These are phyloP conservation scores for Candida palmyrensis DNA, from an alignment of 805 yeast genomes.

Conservation along the genomic window DNA sequence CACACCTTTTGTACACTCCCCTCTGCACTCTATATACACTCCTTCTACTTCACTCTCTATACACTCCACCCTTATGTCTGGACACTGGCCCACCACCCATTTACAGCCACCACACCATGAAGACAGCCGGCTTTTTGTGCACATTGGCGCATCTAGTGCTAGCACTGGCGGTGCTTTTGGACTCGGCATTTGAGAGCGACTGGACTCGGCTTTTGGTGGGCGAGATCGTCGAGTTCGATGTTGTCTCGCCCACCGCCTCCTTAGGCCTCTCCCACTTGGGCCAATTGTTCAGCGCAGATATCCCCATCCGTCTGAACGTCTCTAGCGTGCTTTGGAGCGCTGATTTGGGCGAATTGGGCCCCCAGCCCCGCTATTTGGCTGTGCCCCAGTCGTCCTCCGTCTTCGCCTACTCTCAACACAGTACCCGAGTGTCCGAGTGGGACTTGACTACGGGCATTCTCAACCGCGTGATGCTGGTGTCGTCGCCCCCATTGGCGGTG, in stretches of 20 bases:
- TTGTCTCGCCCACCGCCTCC: conserved; percentile 5
- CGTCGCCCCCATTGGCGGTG: conserved; percentile 6
- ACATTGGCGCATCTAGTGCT: neutral
- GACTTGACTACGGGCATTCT: conserved; percentile 11
- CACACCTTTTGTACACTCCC: too few relatives aligned
- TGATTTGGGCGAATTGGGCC: conserved; percentile 11
- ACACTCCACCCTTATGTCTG: too few relatives aligned
- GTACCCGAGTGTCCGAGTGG: conserved; percentile 8
- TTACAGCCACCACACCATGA: neutral
- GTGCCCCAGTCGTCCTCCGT: conserved; percentile 6
- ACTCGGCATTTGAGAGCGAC: conserved; percentile 51
- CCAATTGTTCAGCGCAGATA: conserved; percentile 9
- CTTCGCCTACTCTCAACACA: conserved; percentile 10
- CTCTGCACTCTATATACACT: too few relatives aligned
- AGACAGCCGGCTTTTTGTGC: neutral
- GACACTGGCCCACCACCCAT: neutral
- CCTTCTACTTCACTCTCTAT: too few relatives aligned
- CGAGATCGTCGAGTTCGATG: conserved; percentile 13
- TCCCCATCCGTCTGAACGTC: neutral
- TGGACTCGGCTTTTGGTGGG: conserved; percentile 51
- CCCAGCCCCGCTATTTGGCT: conserved; percentile 7
- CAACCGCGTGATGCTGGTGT: conserved; percentile 5
- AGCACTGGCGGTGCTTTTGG: conserved; percentile 28
- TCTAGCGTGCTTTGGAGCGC: conserved; percentile 12
- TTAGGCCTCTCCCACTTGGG: conserved; percentile 11